These are phyloP conservation scores for Paspalum notatum DNA, from an alignment of 176 grass and related monocot species.

Conservation along the genomic window DNA sequence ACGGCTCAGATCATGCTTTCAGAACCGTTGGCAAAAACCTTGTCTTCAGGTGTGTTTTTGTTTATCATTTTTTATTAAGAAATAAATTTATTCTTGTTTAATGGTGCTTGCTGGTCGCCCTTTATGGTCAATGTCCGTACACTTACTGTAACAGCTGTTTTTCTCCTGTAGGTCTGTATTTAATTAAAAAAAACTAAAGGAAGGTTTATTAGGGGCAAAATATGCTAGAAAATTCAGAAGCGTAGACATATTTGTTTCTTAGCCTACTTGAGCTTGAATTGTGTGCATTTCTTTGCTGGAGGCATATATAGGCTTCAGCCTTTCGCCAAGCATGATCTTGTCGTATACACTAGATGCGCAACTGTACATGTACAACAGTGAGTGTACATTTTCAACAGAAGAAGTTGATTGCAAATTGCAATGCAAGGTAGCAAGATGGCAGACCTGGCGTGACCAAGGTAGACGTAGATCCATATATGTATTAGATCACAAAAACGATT, in stretches of 20 bases:
- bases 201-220: no score
- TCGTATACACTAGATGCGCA: background rate
- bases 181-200: background rate
- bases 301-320: background rate
- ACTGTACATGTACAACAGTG: no score
- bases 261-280: background rate
- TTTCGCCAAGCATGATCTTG: background rate
- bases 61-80: background rate
- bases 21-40: background rate
- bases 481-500: background rate
- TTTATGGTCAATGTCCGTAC: no score
- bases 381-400: background rate
- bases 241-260: no score
- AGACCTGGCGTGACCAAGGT: background rate
- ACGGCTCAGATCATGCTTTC: conserved; percentile 19
- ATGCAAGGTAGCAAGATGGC: no score
- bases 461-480: background rate
- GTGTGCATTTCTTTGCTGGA: background rate
- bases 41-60: background rate
- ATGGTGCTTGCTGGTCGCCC: no score
- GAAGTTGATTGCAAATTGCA: background rate
- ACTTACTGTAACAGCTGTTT: no score
- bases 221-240: no score
- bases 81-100: no score
- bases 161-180: background rate